phyloP scores from a whole-genome alignment of 2,329 filamentous ascomycete species.

The Epichloe typhina region DNA sequence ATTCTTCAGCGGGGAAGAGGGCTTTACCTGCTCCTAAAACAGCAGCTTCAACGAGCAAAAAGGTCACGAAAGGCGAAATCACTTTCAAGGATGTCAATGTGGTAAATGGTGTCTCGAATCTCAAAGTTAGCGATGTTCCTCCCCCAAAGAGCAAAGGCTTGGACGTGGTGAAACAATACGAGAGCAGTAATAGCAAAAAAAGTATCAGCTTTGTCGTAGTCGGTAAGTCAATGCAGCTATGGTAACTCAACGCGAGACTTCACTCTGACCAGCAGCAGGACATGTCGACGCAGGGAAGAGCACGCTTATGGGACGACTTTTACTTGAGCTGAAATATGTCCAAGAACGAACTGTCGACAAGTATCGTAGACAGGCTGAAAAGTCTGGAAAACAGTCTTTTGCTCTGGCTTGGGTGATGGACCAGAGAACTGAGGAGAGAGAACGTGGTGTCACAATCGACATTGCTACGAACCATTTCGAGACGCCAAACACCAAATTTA shows the following conservation, averaged over 20 bases:
- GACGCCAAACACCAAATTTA: conserved; percentile 75
- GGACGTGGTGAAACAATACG: conserved; percentile 70
- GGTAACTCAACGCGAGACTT: background rate
- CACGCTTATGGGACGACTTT: conserved; percentile 88
- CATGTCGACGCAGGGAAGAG: conserved; percentile 98
- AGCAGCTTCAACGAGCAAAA: conserved; percentile 14
- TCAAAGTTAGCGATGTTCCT: conserved; percentile 38
- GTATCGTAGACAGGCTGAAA: conserved; percentile 77
- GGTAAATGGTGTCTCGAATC: conserved; percentile 17
- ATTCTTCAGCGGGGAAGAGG: conserved; percentile 39
- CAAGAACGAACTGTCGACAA: conserved; percentile 81
- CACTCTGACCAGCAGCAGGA: conserved; percentile 33
- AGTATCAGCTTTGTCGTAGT: conserved; percentile 87
- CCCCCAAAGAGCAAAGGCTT: conserved; percentile 65
- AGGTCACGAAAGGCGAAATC: conserved; percentile 25
- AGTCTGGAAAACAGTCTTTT: conserved; percentile 88
- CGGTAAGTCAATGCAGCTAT: conserved; percentile 38
- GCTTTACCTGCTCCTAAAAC: conserved; percentile 24
- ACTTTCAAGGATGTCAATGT: conserved; percentile 13
- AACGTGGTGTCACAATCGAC: conserved; percentile 87
- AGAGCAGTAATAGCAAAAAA: conserved; percentile 67
- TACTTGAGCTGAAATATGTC: conserved; percentile 79
- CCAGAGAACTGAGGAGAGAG: conserved; percentile 77
- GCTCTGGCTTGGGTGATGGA: conserved; percentile 96
- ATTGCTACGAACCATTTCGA: conserved; percentile 93